Percentiles rank a stretch among this genome's conserved stretches.
phyloP scores from a whole-genome alignment of 2,329 filamentous ascomycete genomes.

The Ilyonectria destructans region DNA sequence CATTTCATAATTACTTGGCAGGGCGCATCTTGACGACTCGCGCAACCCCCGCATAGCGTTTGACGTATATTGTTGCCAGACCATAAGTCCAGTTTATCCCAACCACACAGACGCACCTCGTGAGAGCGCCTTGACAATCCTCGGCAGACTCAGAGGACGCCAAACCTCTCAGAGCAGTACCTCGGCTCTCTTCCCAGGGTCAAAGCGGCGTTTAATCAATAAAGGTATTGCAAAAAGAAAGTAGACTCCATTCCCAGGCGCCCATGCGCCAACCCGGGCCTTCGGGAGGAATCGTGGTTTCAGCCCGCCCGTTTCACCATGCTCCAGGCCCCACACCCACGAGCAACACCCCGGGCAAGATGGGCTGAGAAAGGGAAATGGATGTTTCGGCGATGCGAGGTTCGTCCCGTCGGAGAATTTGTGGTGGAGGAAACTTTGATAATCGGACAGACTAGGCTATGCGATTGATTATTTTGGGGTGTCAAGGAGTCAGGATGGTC shows the following conservation, averaged over 20 bases:
- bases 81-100: slow-evolving; percentile 12
- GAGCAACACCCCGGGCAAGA: not conserved
- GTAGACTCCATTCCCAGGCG: not conserved
- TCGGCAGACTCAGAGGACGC: not conserved
- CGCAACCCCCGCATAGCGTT: slow-evolving; percentile 6
- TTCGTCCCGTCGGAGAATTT: slow-evolving; percentile 24
- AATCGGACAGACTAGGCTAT: not conserved
- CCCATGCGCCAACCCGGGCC: not conserved
- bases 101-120: slow-evolving; percentile 18
- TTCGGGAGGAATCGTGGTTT: slow-evolving; percentile 23
- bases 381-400: slow-evolving; percentile 14
- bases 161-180: slow-evolving; percentile 19
- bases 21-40: not conserved
- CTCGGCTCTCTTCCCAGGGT: slow-evolving; percentile 13
- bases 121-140: not conserved
- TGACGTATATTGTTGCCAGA: slow-evolving; percentile 9
- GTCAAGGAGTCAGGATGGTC: slow-evolving; percentile 12
- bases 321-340: not conserved
- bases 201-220: slow-evolving; percentile 15
- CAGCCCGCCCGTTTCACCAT: slow-evolving; percentile 26
- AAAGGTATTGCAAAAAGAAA: slow-evolving; percentile 1
- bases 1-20: not conserved
- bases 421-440: not conserved
- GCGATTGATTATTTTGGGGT: not conserved
- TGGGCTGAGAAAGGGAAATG: slow-evolving; percentile 11